Base-by-base conservation (phyloP, 495 filamentous ascomycete species). In the Hypoxylon subgilvum region DNA sequence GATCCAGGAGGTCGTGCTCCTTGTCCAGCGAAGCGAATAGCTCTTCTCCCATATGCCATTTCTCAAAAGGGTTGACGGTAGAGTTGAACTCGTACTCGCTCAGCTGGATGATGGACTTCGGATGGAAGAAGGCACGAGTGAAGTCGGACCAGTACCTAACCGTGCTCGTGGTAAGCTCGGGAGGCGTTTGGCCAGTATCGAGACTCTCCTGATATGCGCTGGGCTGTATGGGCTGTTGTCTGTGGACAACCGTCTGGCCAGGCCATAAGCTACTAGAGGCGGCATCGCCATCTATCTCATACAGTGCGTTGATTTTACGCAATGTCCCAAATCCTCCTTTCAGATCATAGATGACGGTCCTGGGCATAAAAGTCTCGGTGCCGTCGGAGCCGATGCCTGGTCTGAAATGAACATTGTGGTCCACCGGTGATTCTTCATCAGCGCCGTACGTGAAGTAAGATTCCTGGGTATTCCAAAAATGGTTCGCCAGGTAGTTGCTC, bases 381-480 rank as follows among this genome's bases (percentile, higher is more conserved):
- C 88, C 87, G 61, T 91, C 89, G 28, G 86, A 84, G 10, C 89
- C 90, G 36, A 96, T 69, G n/a, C 94, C 94, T 1, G 89, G 82
- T 30, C 92, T 83, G 70, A 96, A 99, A 68, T 95, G 89, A 43
- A 97, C 81, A 71, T 97, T 89, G 78, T 97, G 94, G 66, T 99
- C 84, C 52, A 99, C 74, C 0, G 82, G 81, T 17, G 91, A 89
- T 53, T 84, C 79, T 42, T 84, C 75, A 23, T 86, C 76, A 25
- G 81, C 81, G 7, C 81, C 77, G 69, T 96, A 97, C 18, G 94
- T 96, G 69, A 98, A 98, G 74, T 98, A 98, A 8, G 93, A 96
- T 79, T 98, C 95, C 90, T 97, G 93, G 21, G 91, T 80, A 65
- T 99, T 99, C 95, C 95, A 99, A 70, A 96, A 97, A 76, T 99